Evolutionary conservation across 2,329 filamentous ascomycete genomes (phyloP).

Genomic region (Cladosporium oxysporum): DNA sequence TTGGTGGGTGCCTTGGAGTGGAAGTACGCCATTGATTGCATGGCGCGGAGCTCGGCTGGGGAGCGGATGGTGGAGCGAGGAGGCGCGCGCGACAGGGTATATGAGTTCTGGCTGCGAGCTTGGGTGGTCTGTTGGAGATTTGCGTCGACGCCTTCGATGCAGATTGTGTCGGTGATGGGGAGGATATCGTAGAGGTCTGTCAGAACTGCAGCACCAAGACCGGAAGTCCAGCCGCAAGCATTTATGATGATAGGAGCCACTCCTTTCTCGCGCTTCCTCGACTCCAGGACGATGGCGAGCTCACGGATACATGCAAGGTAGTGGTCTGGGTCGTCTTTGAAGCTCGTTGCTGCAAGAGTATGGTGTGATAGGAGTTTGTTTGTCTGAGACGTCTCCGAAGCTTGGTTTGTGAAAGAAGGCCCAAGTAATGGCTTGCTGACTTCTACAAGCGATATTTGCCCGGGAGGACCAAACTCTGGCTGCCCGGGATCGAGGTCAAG

Average conservation of each 20-base stretch:
- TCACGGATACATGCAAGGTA: conserved; percentile 66
- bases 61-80: conserved; percentile 60
- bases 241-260: conserved; percentile 66
- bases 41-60: conserved; percentile 65
- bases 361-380: conserved; percentile 61
- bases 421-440: conserved; percentile 64
- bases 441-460: conserved; percentile 67
- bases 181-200: conserved; percentile 57
- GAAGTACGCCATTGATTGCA: conserved; percentile 82
- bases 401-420: conserved; percentile 66
- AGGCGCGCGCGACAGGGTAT: conserved; percentile 60
- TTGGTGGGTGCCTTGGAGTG: conserved; percentile 45
- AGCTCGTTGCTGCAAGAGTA: conserved; percentile 64
- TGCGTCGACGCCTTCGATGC: conserved; percentile 67
- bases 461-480: conserved; percentile 71
- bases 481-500: conserved; percentile 78
- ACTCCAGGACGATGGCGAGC: conserved; percentile 45
- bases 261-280: conserved; percentile 7
- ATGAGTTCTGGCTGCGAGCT: conserved; percentile 25
- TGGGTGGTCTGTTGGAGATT: conserved; percentile 39
- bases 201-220: conserved; percentile 67
- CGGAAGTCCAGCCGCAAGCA: conserved; percentile 72
- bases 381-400: conserved; percentile 22
- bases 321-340: conserved; percentile 66
- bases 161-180: conserved; percentile 63